phyloP scores from a whole-genome alignment of 352 stramenopile species.

The Phytophthora foliorum region DNA sequence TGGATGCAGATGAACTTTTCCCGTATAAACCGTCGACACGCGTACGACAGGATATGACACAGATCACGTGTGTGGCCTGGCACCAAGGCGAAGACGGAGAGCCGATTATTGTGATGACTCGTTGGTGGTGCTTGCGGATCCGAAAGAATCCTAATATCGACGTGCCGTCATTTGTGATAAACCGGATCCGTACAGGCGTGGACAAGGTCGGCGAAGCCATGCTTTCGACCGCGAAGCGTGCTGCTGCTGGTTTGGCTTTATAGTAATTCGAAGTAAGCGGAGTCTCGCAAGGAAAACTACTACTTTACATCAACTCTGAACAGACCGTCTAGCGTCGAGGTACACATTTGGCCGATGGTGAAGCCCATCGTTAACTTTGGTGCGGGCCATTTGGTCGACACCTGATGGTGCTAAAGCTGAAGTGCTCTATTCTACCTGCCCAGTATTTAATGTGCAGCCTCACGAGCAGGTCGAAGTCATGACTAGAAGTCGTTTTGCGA shows the following conservation, averaged over 20 bases:
- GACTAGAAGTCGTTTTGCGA: too few species aligned
- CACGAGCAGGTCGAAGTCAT: too few species aligned
- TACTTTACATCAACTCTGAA: too few species aligned
- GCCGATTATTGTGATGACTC: slow-evolving; percentile 37
- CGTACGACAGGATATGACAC: slow-evolving; percentile 47
- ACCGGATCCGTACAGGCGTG: slow-evolving; percentile 31
- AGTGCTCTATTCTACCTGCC: too few species aligned
- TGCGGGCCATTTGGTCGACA: too few species aligned
- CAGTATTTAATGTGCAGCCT: too few species aligned
- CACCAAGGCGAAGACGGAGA: slow-evolving; percentile 24
- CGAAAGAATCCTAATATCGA: slow-evolving; percentile 32
- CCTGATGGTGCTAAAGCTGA: too few species aligned
- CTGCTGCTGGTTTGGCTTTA: not conserved
- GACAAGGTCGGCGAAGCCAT: slow-evolving; percentile 43
- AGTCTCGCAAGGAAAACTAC: too few species aligned
- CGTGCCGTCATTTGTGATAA: slow-evolving; percentile 29
- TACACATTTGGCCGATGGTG: too few species aligned
- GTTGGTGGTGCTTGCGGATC: slow-evolving; percentile 43
- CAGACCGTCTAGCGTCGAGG: too few species aligned
- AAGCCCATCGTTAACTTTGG: too few species aligned
- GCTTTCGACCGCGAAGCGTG: slow-evolving; percentile 17
- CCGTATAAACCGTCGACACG: slow-evolving; percentile 47
- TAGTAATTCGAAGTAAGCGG: too few species aligned
- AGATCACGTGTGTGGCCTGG: slow-evolving; percentile 34
- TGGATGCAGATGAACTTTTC: slow-evolving; percentile 55